Base-by-base conservation (phyloP, 352 stramenopile genomes). In the Phytophthora kernoviae region DNA sequence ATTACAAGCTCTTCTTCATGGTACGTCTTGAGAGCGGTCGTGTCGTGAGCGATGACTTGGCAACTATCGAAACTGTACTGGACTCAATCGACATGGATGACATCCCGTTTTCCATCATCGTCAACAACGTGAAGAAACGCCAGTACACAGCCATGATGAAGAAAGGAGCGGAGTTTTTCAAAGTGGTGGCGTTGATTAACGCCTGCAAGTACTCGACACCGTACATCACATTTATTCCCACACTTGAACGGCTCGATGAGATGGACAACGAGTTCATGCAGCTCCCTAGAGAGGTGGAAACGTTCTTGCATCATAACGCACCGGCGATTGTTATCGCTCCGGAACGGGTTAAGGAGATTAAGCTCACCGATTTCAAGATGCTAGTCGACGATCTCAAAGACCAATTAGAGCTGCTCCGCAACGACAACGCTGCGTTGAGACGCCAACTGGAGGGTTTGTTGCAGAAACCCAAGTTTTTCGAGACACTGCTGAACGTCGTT, bases 1-100 rank as follows among this genome's bases (percentile, higher is more conserved):
- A 5, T 7, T 68, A 62, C 58, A 67, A 72, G 14, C 42, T 68
- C 12, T 63, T 72, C 46, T 72, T 72, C 53, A 59, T 72, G 52
- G 48, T 68, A 15, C 52, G 58, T 9, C 51, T 72, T 12, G 30
- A 57, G 32, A 61, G 57, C 21, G 63, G 57, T 26, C 63, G 57
- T 1, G 52, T 67, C 17, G 43, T 64, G 20, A 53, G 33, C 10
- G 52, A 72, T 11, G 63, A 68, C 26, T n/a, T 67, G 12, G 21
- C 46, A 8, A 64, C 63, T 5, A 57, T 71, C 14, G 56, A 71
- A 20, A 57, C 46, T 11, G 62, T 66, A 12, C 33, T 71, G 14
- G 30, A 47, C 34, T 61, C 50, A 7, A 68, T 72, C 20, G 49
- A 55, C 20, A 32, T 49, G 44, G 15, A 54, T 0, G 7, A 57